Evolutionary conservation across 2,329 filamentous ascomycete genomes (phyloP), one percentile per base, ranked within the genome.

Genomic region (Talaromyces sp.): DNA sequence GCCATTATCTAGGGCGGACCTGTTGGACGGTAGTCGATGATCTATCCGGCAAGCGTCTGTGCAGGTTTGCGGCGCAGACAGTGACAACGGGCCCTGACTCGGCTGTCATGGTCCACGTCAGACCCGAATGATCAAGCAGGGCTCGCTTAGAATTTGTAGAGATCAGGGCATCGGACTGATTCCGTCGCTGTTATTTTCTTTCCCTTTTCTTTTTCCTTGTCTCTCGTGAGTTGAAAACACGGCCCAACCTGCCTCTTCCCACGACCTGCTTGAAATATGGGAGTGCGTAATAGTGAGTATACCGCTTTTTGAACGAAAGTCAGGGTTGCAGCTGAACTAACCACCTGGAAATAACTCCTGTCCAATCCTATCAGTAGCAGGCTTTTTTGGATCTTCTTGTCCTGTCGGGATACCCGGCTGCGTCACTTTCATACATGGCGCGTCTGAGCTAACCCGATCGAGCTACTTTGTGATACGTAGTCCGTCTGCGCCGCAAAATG

Each of bases 51-150:
- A 46, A 46, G 54, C 50, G 58, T 60, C 58, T 57, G 59, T 57
- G 59, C 50, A 50, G 59, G 48, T 57, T 61, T 57, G 59, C 59
- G 55, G 59, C 55, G 55, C 59, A 57, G 59, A 52, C 48, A 52
- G 24, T 52, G 48, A 52, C 48, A 52, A 52, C 48, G 21, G 48
- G 14, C 17, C 48, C 48, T n/a, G 27, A 29, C 48, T 29, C 26
- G 48, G 19, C 48, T 14, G 26, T n/a, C 48, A 21, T 52, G 24
- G 24, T 21, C 48, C 48, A 52, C 48, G 48, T 52, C 48, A 52
- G 48, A 52, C 24, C 12, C 10, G 8, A 21, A 26, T 17, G 17
- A 27, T 52, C 27, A 52, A 17, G 14, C 17, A 52, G 11, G 21
- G 21, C 19, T 21, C n/a, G 43, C 43, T 24, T 46, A 46, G 43